These are phyloP conservation scores for Pachysandra terminalis DNA, from an alignment of 164 flowering plant species.

Conservation along the genomic window DNA sequence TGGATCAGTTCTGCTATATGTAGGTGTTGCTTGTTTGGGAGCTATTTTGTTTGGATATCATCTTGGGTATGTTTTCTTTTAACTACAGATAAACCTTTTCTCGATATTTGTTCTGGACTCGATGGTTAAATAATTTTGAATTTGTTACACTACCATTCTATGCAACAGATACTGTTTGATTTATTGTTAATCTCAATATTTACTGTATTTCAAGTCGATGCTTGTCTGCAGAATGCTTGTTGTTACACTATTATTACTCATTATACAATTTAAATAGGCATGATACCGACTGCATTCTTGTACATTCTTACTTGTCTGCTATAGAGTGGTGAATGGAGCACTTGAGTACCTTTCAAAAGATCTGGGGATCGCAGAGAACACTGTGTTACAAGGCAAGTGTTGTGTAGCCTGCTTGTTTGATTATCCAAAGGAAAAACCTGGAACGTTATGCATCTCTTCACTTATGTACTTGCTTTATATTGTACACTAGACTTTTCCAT, in stretches of 20 bases:
- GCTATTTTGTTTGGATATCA: slow-evolving; percentile 96
- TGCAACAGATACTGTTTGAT: too few relatives aligned
- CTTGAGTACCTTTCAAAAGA: slow-evolving; percentile 92
- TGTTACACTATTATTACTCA: background rate
- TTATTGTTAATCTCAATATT: background rate
- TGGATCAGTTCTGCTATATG: slow-evolving; percentile 87
- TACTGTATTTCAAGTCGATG: background rate
- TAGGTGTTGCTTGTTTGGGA: slow-evolving; percentile 94
- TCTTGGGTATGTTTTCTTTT: slow-evolving; percentile 58
- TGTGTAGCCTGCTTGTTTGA: background rate
- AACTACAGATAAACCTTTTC: background rate
- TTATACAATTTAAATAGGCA: background rate
- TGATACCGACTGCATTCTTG: background rate
- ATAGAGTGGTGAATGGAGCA: slow-evolving; percentile 98
- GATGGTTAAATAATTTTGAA: background rate
- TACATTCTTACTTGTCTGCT: slow-evolving; percentile 1
- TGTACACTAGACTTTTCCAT: too few relatives aligned
- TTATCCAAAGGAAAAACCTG: background rate
- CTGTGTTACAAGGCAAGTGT: slow-evolving; percentile 81
- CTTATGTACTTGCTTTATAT: background rate
- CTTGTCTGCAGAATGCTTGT: background rate
- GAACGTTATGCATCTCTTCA: background rate
- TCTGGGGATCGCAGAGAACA: slow-evolving; percentile 83
- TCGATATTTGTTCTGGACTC: background rate
- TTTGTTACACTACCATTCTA: background rate